These are phyloP conservation scores for Knoxdaviesia proteae DNA, from an alignment of 2,329 filamentous ascomycete genomes.

Conservation along the genomic window DNA sequence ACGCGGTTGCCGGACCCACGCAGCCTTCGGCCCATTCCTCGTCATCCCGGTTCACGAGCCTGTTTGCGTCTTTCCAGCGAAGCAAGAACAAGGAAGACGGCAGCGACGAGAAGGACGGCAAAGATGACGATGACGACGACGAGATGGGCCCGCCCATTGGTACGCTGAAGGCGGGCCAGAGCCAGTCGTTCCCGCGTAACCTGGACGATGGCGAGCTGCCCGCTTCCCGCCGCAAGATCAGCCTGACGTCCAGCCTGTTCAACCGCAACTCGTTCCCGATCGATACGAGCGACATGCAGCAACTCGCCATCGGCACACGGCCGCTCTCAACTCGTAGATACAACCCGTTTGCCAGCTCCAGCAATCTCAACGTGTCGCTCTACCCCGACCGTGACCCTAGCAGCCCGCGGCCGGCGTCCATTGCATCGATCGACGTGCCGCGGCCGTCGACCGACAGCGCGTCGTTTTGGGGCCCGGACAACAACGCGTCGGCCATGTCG, in stretches of 20 bases:
- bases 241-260: constrained; percentile 37
- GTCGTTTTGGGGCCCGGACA: constrained; percentile 47
- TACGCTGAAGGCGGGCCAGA: constrained; percentile 48
- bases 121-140: constrained; percentile 14
- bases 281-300: constrained; percentile 16
- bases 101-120: constrained; percentile 5
- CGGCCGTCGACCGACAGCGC: constrained; percentile 62
- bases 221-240: constrained; percentile 33
- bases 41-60: constrained; percentile 21
- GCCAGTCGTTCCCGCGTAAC: constrained; percentile 53
- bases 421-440: constrained; percentile 49
- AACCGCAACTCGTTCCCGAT: constrained; percentile 28
- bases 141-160: constrained; percentile 46
- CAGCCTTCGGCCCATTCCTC: neutral
- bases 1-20: no score
- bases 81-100: constrained; percentile 38
- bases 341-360: constrained; percentile 29
- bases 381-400: constrained; percentile 33
- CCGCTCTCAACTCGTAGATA: constrained; percentile 20
- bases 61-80: constrained; percentile 40
- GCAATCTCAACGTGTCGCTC: constrained; percentile 23
- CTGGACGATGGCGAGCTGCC: constrained; percentile 32
- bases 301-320: constrained; percentile 11
- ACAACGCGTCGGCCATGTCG: constrained; percentile 20
- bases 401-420: constrained; percentile 46